Base-by-base conservation (phyloP, 768 basidiomycete genomes). In the Coprinopsis marcescibilis region DNA sequence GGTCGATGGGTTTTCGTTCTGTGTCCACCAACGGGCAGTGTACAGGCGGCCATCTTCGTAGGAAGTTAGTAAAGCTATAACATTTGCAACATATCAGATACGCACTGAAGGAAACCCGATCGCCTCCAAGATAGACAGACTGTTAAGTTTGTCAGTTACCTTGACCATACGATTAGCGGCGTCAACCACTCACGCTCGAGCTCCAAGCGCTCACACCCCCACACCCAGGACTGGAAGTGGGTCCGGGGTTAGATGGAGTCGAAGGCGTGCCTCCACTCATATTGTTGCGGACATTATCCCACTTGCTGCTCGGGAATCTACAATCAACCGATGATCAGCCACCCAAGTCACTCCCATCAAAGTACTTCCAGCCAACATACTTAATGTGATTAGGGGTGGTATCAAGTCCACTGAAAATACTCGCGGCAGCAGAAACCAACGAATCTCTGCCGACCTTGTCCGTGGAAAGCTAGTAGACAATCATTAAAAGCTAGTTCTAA, bases 281-380 rank as follows among this genome's bases (percentile, higher is more conserved):
- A 62, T 82, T 82, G 60, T 64, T 75, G 20, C 73, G 72, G 54
- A 86, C 73, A 60, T 86, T 86, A 60, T 80, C 78, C 76, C 78
- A 88, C 55, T 80, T 78, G 64, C 81, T 83, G 55, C 76, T 67
- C 5, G 83, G 83, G 64, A 68, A 85, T 57, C 80, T 83, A 51
- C 10, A 20, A 21, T 35, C 19, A 39, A 20, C 49, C 25, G 26
- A 10, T 35, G 6, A 23, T n/a, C 23, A 33, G 32, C 27, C n/a
- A 30, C 3, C 1, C 27, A 30, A 10, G 11, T 20, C 7, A 11
- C 33, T 1, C 26, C 34, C 32, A 2, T 25, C 14, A 13, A 14
- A 11, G 34, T 3, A 39, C 29, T 24, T 26, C n/a, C 36, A 15
- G 14, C 5, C 32, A n/a, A 51, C 66, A 35, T 53, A 81, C 79